Evolutionary conservation across 805 yeast genomes (phyloP), one percentile per base, ranked within the genome.

Genomic region (Candida golubevii): DNA sequence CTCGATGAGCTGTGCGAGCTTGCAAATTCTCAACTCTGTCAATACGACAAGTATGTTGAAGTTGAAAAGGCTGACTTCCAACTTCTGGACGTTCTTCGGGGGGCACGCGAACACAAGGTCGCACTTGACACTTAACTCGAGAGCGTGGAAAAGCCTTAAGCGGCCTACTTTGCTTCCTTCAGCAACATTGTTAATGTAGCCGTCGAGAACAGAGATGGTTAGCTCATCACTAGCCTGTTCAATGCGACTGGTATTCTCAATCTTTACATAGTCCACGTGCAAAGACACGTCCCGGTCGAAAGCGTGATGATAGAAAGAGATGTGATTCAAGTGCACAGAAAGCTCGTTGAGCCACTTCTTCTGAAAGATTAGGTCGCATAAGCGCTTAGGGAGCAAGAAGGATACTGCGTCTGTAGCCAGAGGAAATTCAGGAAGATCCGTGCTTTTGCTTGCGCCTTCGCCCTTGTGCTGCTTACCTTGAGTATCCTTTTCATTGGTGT

Each of bases 341-440:
- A 52, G 26, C 31, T 53, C 48, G 31, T 49, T 53, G 35, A 53
- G 39, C 53, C 54, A 53, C n/a, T 44, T 38, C 9, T 37, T 36
- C 18, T 31, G 32, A 36, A 51, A 36, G 26, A 53, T 18, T 26
- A 38, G 15, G 14, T 26, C 33, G 31, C 43, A 41, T 6, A 37
- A 35, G 40, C 42, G 39, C 7, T 32, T 36, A 1, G 57, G 53
- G 7, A 34, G 11, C 1, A 34, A 4, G 13, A 42, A 29, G 1
- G 38, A 38, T 4, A 42, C 8, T 6, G 14, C 38, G 23, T 42
- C 42, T 13, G 28, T 9, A 13, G 27, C n/a, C 23, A 15, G 26
- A 12, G 32, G n/a, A 12, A 12, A 11, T 29, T 33, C 15, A 14
- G 34, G 34, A 12, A 32, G 15, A 11, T 32, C 15, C 13, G n/a